Evolutionary conservation across 2,329 filamentous ascomycete species (phyloP).

Genomic region (Daldinia sp.): DNA sequence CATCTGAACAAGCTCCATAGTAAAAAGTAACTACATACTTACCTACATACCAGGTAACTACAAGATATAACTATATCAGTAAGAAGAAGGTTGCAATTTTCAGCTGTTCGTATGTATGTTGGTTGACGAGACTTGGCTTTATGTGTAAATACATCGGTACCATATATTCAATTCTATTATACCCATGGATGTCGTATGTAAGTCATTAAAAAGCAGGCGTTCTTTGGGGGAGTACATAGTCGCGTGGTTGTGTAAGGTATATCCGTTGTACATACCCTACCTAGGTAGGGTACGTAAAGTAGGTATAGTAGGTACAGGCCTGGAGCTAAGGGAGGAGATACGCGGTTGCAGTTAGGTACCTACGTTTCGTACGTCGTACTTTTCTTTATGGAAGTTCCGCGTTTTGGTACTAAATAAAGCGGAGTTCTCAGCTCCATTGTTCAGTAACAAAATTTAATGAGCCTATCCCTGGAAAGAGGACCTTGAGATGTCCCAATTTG

Average conservation of each 20-base stretch:
- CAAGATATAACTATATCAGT: not conserved
- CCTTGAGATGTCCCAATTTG: conserved; percentile 16
- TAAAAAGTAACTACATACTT: too few species aligned
- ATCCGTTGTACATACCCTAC: conserved; percentile 1
- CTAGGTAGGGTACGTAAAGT: too few species aligned
- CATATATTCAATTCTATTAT: not conserved
- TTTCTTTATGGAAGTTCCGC: not conserved
- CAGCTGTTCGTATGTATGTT: not conserved
- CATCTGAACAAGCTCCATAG: too few species aligned
- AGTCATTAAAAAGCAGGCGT: conserved; percentile 19
- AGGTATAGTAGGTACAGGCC: not conserved
- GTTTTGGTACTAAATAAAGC: not conserved
- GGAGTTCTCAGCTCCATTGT: not conserved
- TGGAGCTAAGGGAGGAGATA: too few species aligned
- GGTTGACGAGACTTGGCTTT: not conserved
- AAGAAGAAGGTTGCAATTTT: conserved; percentile 22
- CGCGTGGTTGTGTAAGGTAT: conserved; percentile 27
- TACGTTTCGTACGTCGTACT: not conserved
- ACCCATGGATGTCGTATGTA: not conserved
- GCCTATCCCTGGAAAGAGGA: conserved; percentile 16
- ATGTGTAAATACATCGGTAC: not conserved
- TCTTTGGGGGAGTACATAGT: conserved; percentile 18
- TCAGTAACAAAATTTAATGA: conserved; percentile 5
- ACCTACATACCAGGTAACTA: too few species aligned
- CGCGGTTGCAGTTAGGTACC: not conserved